Conservation (phyloP, 257 asterid species). For the Leptodermis oblonga region DNA sequence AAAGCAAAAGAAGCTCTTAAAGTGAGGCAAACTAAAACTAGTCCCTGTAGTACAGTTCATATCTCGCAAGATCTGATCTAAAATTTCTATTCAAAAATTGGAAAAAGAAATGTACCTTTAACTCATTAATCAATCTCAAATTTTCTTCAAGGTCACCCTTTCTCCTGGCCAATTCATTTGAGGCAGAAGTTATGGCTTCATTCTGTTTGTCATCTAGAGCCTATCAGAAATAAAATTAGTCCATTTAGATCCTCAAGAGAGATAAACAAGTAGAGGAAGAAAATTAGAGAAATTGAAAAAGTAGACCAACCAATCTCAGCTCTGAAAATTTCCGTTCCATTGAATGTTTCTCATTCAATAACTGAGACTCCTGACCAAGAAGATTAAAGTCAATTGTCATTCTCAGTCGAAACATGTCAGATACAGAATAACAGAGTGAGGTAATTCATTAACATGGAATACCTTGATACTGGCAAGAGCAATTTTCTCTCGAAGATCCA, state of each 20-base stretch:
- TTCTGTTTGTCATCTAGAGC: slow-evolving; percentile 93
- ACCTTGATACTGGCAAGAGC: slow-evolving; percentile 81
- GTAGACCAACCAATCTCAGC: slow-evolving; percentile 69
- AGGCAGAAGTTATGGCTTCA: slow-evolving; percentile 79
- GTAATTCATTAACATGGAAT: slow-evolving; percentile 26
- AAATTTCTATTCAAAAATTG: neutral
- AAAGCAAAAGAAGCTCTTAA: no score
- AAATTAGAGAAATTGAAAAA: slow-evolving; percentile 4
- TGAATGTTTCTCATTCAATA: slow-evolving; percentile 72
- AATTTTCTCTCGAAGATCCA: slow-evolving; percentile 67
- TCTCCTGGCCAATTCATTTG: slow-evolving; percentile 81
- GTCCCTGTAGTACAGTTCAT: neutral
- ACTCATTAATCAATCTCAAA: slow-evolving; percentile 71
- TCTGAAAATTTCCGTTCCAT: slow-evolving; percentile 83
- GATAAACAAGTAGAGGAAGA: neutral
- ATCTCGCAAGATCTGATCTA: neutral
- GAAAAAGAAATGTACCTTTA: slow-evolving; percentile 52
- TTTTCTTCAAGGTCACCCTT: slow-evolving; percentile 94
- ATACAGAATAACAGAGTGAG: slow-evolving; percentile 5
- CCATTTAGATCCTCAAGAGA: neutral
- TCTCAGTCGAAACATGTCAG: neutral
- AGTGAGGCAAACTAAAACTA: neutral
- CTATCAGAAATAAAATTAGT: slow-evolving; percentile 32
- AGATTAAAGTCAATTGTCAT: slow-evolving; percentile 4
- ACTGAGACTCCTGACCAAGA: slow-evolving; percentile 62